Base-by-base conservation (phyloP, 108 stramenopile species). In the Cyclotella kingstonii region DNA sequence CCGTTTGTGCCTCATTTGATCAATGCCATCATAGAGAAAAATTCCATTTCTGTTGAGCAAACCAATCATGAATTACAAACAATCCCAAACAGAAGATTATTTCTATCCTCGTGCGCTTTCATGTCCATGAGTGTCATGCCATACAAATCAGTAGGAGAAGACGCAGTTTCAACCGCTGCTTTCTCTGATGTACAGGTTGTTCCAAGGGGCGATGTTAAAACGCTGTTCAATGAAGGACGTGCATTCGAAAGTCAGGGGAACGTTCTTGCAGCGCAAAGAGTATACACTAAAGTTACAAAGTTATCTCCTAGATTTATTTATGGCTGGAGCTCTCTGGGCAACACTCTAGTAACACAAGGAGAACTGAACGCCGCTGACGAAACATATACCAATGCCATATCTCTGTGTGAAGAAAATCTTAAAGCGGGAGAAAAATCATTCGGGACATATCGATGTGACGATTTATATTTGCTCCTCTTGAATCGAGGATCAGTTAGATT, bases 281-380 rank as follows among this genome's bases (percentile, higher is more conserved):
- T 91, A 22, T 91, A 87, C 67, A 26, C 46, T 27, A 88, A 88
- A 54, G 82, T 91, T 25, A 87, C 85, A 18, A 81, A 88, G 46
- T 81, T 89, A n/a, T 74, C 81, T 8, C 86, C 86, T 2, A 45
- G 73, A 30, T 91, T 87, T 60, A 74, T 91, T 57, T 91, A 91
- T 52, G 90, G 87, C 10, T 91, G 87, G 87, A 75, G 74, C 48
- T 83, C 82, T 42, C 66, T 91, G 41, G 87, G 85, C 2, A 91
- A 88, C 35, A 89, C 90, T 11, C 81, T 87, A 56, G 84, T 84
- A 21, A 87, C 87, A 1, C 68, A 86, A 45, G 87, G 87, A 10
- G 66, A 80, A 50, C 54, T 91, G 19, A 19, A 38, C 1, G 34
- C 68, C 11, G 90, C 90, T 1, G 85, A 88, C 7, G 55, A 66